Conservation (phyloP, 352 stramenopile genomes). For the Globisporangium alternatum region DNA sequence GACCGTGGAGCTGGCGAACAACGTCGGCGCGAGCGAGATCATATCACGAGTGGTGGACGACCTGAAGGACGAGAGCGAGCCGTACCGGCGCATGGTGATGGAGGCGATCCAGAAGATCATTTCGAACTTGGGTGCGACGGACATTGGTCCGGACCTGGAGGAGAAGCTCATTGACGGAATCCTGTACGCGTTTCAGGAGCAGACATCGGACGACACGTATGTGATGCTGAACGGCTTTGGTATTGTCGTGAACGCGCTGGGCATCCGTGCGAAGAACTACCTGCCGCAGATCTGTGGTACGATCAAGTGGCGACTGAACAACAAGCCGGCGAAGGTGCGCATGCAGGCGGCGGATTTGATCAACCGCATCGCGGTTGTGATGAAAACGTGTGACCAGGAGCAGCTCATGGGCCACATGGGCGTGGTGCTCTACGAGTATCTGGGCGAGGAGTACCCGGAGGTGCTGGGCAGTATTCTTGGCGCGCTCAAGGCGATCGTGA, state of each 20-base stretch:
- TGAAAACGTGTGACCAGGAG: constrained; percentile 99
- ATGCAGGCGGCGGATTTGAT: constrained; percentile 99
- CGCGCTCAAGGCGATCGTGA: constrained; percentile 98
- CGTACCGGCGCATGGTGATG: constrained; percentile 99
- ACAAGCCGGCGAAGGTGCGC: constrained; percentile 97
- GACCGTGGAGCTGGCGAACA: constrained; percentile 98
- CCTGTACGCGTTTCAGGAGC: constrained; percentile 99
- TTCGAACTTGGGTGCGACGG: constrained; percentile 94
- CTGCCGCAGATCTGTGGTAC: constrained; percentile 98
- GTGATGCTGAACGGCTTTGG: constrained; percentile 98
- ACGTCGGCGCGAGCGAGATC: constrained; percentile 99
- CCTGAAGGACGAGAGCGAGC: constrained; percentile 99
- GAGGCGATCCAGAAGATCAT: constrained; percentile 98
- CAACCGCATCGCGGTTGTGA: constrained; percentile 97
- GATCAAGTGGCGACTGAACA: constrained; percentile 99
- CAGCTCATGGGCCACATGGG: constrained; percentile 99
- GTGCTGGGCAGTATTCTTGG: constrained; percentile 98
- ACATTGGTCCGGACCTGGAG: constrained; percentile 97
- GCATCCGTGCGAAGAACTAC: constrained; percentile 97
- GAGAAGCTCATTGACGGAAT: constrained; percentile 99
- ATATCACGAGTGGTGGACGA: constrained; percentile 97
- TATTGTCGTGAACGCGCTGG: constrained; percentile 97
- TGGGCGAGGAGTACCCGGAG: constrained; percentile 99
- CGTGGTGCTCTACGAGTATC: constrained; percentile 99
- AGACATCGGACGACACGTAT: constrained; percentile 91